A percentile compares a stretch with the other conserved stretches of the same genome.
These are phyloP conservation scores for Leptodontidium sp. DNA, from an alignment of 2,329 filamentous ascomycete genomes.

Conservation along the genomic window DNA sequence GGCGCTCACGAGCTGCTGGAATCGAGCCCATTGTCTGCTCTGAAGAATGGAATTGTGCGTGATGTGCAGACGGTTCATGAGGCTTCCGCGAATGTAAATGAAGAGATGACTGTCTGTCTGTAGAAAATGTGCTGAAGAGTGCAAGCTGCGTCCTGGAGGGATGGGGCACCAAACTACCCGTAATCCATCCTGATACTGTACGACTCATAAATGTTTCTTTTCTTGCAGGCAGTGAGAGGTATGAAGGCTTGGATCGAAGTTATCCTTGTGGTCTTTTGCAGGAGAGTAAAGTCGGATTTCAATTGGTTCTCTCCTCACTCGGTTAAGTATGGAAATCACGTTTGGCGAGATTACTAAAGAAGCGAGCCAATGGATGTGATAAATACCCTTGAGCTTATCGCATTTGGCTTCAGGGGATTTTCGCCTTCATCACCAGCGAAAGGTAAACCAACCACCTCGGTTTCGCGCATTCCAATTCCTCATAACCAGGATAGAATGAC, in stretches of 20 bases:
- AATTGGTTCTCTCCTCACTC: background rate
- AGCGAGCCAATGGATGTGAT: too few relatives aligned
- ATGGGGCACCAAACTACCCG: constrained; percentile 7
- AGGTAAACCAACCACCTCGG: background rate
- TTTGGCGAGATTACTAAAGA: too few relatives aligned
- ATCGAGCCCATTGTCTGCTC: constrained; percentile 6
- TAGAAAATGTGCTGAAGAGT: constrained; percentile 15
- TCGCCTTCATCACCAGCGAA: background rate
- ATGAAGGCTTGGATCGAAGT: constrained; percentile 2
- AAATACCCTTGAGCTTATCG: too few relatives aligned
- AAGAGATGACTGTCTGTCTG: background rate
- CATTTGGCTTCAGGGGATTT: background rate
- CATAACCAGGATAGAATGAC: background rate
- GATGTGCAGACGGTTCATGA: background rate
- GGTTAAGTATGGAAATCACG: too few relatives aligned
- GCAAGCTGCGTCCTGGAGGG: constrained; percentile 10
- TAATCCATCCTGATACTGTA: background rate
- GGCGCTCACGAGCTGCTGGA: constrained; percentile 12
- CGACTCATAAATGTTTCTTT: background rate
- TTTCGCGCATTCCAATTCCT: background rate
- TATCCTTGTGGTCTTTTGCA: background rate
- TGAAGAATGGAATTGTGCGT: constrained; percentile 9
- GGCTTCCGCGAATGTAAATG: constrained; percentile 1
- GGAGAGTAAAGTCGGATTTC: background rate
- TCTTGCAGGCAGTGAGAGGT: background rate